phyloP scores from a whole-genome alignment of 768 basidiomycete species.

The Panaeolus cyanescens region DNA sequence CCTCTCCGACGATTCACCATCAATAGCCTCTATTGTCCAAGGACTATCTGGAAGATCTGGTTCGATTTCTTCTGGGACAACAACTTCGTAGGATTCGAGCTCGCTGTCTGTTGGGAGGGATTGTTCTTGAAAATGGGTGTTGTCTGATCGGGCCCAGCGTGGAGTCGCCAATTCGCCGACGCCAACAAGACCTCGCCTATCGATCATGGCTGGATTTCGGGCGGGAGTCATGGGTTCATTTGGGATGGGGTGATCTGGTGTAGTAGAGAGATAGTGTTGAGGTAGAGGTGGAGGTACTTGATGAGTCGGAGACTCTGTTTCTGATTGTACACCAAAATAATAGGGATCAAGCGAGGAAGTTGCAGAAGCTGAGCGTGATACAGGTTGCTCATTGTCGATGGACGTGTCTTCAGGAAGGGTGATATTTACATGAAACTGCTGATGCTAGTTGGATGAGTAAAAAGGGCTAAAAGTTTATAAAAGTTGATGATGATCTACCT shows the following conservation, averaged over 20 bases:
- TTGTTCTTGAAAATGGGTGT: slow-evolving; percentile 10
- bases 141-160: slow-evolving; percentile 72
- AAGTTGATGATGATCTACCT: slow-evolving; percentile 22
- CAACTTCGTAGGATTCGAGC: slow-evolving; percentile 44
- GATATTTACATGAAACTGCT: slow-evolving; percentile 50
- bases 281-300: slow-evolving; percentile 50
- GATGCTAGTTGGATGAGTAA: slow-evolving; percentile 19
- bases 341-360: slow-evolving; percentile 87
- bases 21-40: slow-evolving; percentile 87
- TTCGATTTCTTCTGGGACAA: slow-evolving; percentile 34
- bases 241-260: slow-evolving; percentile 58
- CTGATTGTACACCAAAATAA: slow-evolving; percentile 76
- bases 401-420: slow-evolving; percentile 41
- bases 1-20: slow-evolving; percentile 73
- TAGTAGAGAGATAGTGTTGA: slow-evolving; percentile 44
- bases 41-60: slow-evolving; percentile 74
- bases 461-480: slow-evolving; percentile 17
- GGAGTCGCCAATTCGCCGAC: slow-evolving; percentile 98
- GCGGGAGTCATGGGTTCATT: slow-evolving; percentile 71
- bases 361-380: slow-evolving; percentile 71
- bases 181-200: slow-evolving; percentile 86
- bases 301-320: slow-evolving; percentile 58
- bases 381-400: slow-evolving; percentile 41
- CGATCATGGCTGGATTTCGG: slow-evolving; percentile 76
- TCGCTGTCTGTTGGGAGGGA: slow-evolving; percentile 23